These are phyloP conservation scores for Lathyrus tuberosus DNA, from an alignment of 306 rosid species.

Conservation along the genomic window DNA sequence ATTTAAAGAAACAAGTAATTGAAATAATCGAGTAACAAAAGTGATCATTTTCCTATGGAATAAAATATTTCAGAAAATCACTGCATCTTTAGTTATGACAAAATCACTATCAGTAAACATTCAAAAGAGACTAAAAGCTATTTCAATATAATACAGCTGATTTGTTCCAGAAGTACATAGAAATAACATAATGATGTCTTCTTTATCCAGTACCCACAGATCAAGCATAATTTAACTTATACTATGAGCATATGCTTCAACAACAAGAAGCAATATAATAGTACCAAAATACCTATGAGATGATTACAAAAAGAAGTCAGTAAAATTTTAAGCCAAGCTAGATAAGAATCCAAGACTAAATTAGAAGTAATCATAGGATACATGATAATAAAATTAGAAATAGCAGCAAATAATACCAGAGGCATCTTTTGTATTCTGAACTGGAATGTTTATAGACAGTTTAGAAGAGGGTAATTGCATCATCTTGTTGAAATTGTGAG, in stretches of 20 bases:
- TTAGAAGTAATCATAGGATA: constrained; percentile 22
- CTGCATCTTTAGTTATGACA: constrained; percentile 7
- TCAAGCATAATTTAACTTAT: constrained; percentile 20
- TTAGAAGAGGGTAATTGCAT: constrained; percentile 56
- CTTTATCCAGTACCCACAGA: constrained; percentile 28
- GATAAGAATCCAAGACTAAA: constrained; percentile 31
- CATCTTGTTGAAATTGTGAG: constrained; percentile 67
- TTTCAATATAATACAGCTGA: constrained; percentile 30
- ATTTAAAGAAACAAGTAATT: constrained; percentile 24
- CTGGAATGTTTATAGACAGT: constrained; percentile 46
- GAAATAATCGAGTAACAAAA: constrained; percentile 33
- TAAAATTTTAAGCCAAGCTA: constrained; percentile 21
- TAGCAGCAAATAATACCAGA: constrained; percentile 57
- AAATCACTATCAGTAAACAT: constrained; percentile 11
- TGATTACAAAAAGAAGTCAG: constrained; percentile 33
- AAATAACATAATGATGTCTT: constrained; percentile 23
- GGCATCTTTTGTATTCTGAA: constrained; percentile 50
- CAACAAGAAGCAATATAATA: constrained; percentile 14
- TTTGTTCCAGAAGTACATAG: constrained; percentile 27
- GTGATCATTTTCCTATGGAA: constrained; percentile 24
- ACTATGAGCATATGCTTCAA: constrained; percentile 20
- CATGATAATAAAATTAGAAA: constrained; percentile 28
- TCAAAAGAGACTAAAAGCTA: constrained; percentile 1
- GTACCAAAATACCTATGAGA: constrained; percentile 21
- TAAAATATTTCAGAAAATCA: constrained; percentile 28